Conservation (phyloP, 2,329 filamentous ascomycete genomes). For the Thelonectria rubi region DNA sequence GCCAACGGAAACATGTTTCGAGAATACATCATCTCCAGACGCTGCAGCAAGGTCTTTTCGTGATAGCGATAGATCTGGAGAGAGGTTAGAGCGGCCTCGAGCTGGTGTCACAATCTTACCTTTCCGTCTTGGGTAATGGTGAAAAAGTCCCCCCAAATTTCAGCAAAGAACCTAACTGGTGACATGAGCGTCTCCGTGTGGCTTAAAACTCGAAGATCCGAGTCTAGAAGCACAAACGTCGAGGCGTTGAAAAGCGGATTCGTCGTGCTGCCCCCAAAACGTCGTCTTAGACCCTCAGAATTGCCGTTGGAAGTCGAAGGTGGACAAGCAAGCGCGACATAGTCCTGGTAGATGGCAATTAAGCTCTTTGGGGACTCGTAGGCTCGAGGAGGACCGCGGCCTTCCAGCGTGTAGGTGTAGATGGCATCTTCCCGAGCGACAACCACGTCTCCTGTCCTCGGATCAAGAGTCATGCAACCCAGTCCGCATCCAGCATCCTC, state of each 20-base stretch:
- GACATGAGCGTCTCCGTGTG: constrained; percentile 88
- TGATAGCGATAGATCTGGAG: constrained; percentile 82
- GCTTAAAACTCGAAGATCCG: constrained; percentile 87
- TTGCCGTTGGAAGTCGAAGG: constrained; percentile 65
- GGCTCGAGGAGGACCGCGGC: constrained; percentile 85
- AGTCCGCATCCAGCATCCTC: constrained; percentile 91
- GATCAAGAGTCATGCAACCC: constrained; percentile 94
- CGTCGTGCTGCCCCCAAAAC: constrained; percentile 74
- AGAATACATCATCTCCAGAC: constrained; percentile 92
- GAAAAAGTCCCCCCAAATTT: constrained; percentile 91
- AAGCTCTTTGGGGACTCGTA: constrained; percentile 92
- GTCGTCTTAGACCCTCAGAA: constrained; percentile 70
- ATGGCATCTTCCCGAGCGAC: constrained; percentile 96
- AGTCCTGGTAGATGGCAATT: constrained; percentile 82
- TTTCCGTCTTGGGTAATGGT: constrained; percentile 93
- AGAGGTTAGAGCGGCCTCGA: constrained; percentile 27
- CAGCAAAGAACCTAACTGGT: constrained; percentile 80
- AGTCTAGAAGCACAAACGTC: constrained; percentile 90
- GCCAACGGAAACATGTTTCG: constrained; percentile 91
- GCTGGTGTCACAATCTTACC: constrained; percentile 55
- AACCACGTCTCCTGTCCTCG: constrained; percentile 81
- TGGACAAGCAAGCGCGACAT: constrained; percentile 86
- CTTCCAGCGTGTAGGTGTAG: constrained; percentile 89
- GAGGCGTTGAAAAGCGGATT: constrained; percentile 87
- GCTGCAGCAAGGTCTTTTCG: constrained; percentile 89